Evolutionary conservation across 2,329 filamentous ascomycete genomes (phyloP).

Genomic region (Aspergillus luchuensis): DNA sequence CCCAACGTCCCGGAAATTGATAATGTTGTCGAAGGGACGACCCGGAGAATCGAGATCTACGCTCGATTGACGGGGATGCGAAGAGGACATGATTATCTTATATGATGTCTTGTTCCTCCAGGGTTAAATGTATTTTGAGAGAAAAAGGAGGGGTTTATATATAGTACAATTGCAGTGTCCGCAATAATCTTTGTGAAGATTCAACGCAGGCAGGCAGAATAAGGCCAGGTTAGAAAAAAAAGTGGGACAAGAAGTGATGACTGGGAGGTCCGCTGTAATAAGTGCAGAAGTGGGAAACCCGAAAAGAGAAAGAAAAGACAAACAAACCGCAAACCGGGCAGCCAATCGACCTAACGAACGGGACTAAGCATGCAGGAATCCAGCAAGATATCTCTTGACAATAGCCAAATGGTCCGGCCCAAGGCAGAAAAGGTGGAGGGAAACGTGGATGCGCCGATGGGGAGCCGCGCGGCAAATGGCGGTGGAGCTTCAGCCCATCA

Average conservation of each 20-base stretch:
- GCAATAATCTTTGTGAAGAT: too few species aligned
- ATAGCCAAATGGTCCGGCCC: not conserved
- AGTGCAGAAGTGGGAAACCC: too few species aligned
- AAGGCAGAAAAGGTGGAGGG: not conserved
- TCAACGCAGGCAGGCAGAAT: too few species aligned
- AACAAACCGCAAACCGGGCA: too few species aligned
- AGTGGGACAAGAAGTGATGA: too few species aligned
- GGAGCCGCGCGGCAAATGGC: constrained; percentile 19
- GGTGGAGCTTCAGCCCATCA: constrained; percentile 8
- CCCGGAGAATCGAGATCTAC: constrained; percentile 38
- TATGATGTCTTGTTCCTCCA: too few species aligned
- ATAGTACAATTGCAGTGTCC: not conserved
- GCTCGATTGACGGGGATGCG: constrained; percentile 28
- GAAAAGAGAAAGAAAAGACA: too few species aligned
- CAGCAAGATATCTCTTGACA: not conserved
- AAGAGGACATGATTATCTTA: not conserved
- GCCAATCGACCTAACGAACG: too few species aligned
- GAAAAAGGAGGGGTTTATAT: not conserved
- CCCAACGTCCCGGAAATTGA: constrained; percentile 79
- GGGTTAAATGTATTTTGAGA: too few species aligned
- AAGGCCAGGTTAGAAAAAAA: too few species aligned
- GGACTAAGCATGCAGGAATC: too few species aligned
- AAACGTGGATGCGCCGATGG: constrained; percentile 8
- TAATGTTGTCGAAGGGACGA: constrained; percentile 57
- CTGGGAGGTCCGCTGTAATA: too few species aligned